Base-by-base conservation (phyloP, 495 filamentous ascomycete genomes). In the Xylaria flabelliformis region DNA sequence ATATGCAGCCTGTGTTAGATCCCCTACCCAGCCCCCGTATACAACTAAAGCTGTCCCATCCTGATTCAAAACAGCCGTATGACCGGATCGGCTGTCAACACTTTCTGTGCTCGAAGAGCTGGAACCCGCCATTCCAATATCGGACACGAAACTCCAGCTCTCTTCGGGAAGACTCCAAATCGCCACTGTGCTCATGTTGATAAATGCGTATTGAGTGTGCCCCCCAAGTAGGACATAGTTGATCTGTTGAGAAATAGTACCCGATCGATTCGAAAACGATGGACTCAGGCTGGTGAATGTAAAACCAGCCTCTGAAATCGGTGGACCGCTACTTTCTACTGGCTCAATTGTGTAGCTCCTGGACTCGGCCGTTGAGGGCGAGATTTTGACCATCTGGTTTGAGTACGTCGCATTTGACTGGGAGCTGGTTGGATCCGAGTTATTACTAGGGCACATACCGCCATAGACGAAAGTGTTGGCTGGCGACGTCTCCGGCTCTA, bases 111-210 rank as follows among this genome's bases (percentile, higher is more conserved):
- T 77, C 29, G 73, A 70, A 1, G 78, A 72, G 9, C 80, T 61
- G 0, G 87, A 83, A 17, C 87, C 83, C 5, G 82, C 82, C 15
- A 95, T 88, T 1, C 32, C 50, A 21, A 79, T 73, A 21, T 67
- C 61, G 32, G 85, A 84, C 7, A 95, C 82, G 78, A 96, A 97
- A 50, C 85, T 89, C 95, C 95, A 98, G 69, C 87, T 92, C 73
- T 93, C 90, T 74, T 97, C 91, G 4, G 95, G 95, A 21, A 97
- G 83, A 34, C 89, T 93, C 83, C 94, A 97, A 1, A 98, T 82
- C 0, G 95, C 95, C 10, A 95, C 88, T 71, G 94, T 92, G 42
- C 92, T 94, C 92, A 97, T 97, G 78, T 97, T 97, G 77, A 97
- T 89, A 74, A 97, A 98, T 0, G 94, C 95, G 17, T 83, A 75